These are phyloP conservation scores for Imleria badia DNA, from an alignment of 768 basidiomycete genomes.

Conservation along the genomic window DNA sequence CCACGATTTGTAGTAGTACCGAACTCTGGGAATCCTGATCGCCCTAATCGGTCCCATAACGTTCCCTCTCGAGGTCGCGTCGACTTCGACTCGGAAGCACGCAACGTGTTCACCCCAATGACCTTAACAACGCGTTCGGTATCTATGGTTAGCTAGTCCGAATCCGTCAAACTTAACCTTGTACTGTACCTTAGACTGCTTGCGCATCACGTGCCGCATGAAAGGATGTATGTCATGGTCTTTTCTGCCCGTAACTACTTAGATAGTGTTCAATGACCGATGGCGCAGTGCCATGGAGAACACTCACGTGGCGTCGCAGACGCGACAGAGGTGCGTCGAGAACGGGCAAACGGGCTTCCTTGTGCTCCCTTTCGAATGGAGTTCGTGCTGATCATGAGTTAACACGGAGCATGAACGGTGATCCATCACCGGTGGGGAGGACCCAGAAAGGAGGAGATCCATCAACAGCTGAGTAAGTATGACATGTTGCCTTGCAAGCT, in stretches of 20 bases:
- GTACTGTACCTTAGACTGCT: constrained; percentile 7
- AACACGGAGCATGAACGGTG: not conserved
- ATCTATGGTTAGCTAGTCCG: constrained; percentile 6
- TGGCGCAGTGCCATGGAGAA: not conserved
- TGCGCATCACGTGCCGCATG: not conserved
- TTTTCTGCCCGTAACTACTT: not conserved
- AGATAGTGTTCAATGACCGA: not conserved
- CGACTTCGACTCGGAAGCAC: constrained; percentile 10
- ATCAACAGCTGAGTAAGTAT: not conserved
- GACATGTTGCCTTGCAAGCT: not conserved
- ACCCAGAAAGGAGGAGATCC: too few relatives aligned
- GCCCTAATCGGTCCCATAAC: not conserved
- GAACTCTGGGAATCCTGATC: not conserved
- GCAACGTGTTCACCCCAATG: not conserved
- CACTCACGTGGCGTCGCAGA: not conserved
- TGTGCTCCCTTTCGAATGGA: not conserved
- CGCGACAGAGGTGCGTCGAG: not conserved
- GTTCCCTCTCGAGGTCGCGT: not conserved
- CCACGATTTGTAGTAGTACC: not conserved
- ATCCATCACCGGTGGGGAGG: not conserved
- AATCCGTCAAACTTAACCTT: constrained; percentile 25
- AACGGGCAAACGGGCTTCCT: not conserved
- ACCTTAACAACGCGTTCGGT: constrained; percentile 5
- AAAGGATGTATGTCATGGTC: not conserved
- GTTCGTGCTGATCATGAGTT: not conserved